phyloP scores from a whole-genome alignment of 1,139 yeast species.

The Yamadazyma taylorii region DNA sequence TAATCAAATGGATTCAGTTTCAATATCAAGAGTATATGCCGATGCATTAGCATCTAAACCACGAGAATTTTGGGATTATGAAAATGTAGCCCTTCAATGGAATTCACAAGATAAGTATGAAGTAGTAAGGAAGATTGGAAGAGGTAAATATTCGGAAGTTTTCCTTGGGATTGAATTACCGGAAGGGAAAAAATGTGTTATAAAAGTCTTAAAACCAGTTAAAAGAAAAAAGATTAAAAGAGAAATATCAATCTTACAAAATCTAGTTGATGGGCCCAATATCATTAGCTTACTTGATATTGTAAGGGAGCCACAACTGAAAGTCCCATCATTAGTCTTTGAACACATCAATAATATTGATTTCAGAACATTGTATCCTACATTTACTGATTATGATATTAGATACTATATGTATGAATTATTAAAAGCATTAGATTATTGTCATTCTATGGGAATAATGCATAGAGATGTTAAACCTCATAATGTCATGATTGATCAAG shows the following conservation, averaged over 20 bases:
- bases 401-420: conserved; percentile 88
- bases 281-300: conserved; percentile 79
- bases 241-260: conserved; percentile 89
- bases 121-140: conserved; percentile 44
- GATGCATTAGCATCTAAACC: conserved; percentile 46
- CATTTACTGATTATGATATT: conserved; percentile 78
- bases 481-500: conserved; percentile 96
- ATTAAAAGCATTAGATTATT: conserved; percentile 85
- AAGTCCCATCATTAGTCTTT: conserved; percentile 91
- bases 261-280: conserved; percentile 84
- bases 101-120: conserved; percentile 49
- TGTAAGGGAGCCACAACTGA: conserved; percentile 86
- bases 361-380: conserved; percentile 89
- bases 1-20: conserved; percentile 14
- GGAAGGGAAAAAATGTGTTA: conserved; percentile 57
- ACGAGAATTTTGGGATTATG: conserved; percentile 50
- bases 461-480: conserved; percentile 99
- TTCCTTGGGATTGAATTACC: conserved; percentile 39
- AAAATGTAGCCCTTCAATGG: conserved; percentile 46
- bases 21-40: conserved; percentile 43
- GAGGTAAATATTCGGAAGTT: conserved; percentile 52
- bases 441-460: conserved; percentile 98
- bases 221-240: conserved; percentile 94
- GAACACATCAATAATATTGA: conserved; percentile 91
- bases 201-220: conserved; percentile 95